Evolutionary conservation across 345 rosid genomes (phyloP).

Genomic region (Excoecaria cochinchinensis): DNA sequence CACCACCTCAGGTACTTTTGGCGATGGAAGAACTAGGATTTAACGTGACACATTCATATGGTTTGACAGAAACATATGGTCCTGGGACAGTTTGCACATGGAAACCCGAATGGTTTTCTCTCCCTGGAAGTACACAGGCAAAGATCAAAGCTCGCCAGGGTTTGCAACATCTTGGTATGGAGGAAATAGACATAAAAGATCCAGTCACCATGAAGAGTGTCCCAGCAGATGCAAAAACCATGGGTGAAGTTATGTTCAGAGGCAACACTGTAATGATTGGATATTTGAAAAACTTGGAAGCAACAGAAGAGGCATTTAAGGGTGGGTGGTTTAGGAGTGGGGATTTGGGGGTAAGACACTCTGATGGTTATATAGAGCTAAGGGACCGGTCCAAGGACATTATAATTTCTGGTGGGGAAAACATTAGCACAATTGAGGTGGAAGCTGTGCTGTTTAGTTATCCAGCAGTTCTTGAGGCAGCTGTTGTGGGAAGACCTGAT

Average conservation of each 20-base stretch:
- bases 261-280: conserved; percentile 49
- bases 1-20: conserved; percentile 25
- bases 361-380: conserved; percentile 43
- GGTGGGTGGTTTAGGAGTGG: conserved; percentile 48
- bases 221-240: conserved; percentile 36
- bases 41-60: conserved; percentile 26
- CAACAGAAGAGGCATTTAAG: conserved; percentile 36
- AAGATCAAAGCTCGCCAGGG: conserved; percentile 42
- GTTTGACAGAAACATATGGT: conserved; percentile 36
- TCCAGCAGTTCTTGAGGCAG: conserved; percentile 43
- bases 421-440: conserved; percentile 42
- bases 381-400: conserved; percentile 46
- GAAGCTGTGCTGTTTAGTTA: conserved; percentile 35
- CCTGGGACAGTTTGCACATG: conserved; percentile 28
- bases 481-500: conserved; percentile 44
- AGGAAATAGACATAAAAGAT: conserved; percentile 37
- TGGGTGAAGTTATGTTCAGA: conserved; percentile 47
- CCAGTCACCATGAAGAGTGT: conserved; percentile 40
- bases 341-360: conserved; percentile 41
- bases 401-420: conserved; percentile 48
- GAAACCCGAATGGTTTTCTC: conserved; percentile 35
- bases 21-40: conserved; percentile 33
- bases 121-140: conserved; percentile 32
- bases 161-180: conserved; percentile 37
- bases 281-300: conserved; percentile 34